A percentile compares a stretch with the other conserved stretches of the same genome.
Conservation (phyloP, 148 eudicot genomes). For the Fagopyrum homotropicum region DNA sequence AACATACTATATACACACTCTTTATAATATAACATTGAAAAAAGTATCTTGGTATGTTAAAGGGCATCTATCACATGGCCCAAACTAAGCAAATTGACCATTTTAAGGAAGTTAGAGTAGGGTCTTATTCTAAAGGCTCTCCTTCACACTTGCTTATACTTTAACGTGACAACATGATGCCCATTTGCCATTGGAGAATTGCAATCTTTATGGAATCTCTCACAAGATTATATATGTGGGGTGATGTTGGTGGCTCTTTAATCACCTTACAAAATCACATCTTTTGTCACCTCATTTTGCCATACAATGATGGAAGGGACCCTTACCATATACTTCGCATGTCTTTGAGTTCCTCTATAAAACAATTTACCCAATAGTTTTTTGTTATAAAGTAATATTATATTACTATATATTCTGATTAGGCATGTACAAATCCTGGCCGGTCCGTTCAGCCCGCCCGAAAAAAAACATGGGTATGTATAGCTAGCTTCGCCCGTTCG, state of each 20-base stretch:
- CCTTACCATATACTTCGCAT: background rate
- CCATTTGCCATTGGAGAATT: conserved; percentile 4
- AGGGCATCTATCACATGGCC: background rate
- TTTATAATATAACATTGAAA: background rate
- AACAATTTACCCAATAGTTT: too few species aligned
- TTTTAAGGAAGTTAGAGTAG: background rate
- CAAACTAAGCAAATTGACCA: background rate
- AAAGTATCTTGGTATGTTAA: background rate
- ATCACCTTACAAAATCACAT: background rate
- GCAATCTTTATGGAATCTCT: conserved; percentile 5
- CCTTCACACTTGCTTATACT: conserved; percentile 10
- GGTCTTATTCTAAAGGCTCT: background rate
- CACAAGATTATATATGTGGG: background rate
- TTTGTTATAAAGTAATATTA: too few species aligned
- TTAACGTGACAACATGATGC: conserved; percentile 1
- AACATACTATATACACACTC: background rate
- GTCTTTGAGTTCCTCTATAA: background rate
- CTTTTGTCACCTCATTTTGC: background rate
- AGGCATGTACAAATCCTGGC: too few species aligned
- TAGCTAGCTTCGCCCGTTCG: too few species aligned
- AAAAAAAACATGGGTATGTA: too few species aligned
- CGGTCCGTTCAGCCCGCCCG: too few species aligned
- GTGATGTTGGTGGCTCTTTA: background rate
- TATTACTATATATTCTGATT: too few species aligned
- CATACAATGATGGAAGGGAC: background rate